Conservation (phyloP, 208 protist species). For the Crithidia mellificae region DNA sequence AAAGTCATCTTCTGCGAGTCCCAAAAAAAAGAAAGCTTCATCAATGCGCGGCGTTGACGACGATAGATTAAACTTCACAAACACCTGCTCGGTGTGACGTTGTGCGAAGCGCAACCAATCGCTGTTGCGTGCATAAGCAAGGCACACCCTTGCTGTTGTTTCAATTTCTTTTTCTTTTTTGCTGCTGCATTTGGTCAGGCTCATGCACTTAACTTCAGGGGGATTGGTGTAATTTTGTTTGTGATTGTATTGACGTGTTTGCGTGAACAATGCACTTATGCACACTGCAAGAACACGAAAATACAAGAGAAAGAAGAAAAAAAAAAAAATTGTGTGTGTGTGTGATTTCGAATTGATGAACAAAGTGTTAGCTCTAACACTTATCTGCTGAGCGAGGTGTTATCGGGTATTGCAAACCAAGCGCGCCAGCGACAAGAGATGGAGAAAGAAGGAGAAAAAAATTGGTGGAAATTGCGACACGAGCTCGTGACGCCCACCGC, state of each 20-base stretch:
- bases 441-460: slow-evolving; percentile 8
- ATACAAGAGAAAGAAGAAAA: too few relatives aligned
- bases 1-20: background rate
- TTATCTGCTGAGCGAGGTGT: background rate
- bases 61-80: slow-evolving; percentile 2
- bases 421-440: slow-evolving; percentile 1
- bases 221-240: background rate
- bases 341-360: background rate
- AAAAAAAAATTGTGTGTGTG: slow-evolving; percentile 2
- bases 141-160: too few relatives aligned
- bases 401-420: background rate
- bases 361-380: background rate
- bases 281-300: slow-evolving; percentile 18
- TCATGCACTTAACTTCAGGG: too few relatives aligned
- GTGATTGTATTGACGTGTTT: too few relatives aligned
- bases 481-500: background rate
- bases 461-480: background rate
- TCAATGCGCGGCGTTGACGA: background rate
- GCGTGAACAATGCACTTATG: background rate
- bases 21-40: background rate
- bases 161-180: background rate
- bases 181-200: too few relatives aligned
- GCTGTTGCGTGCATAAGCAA: background rate
- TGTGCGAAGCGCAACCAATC: background rate
- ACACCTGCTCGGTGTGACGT: background rate